A percentile compares a stretch with the other conserved stretches of the same genome.
Conservation (phyloP, 805 yeast genomes). For the Starmerella gropengiesseri region DNA sequence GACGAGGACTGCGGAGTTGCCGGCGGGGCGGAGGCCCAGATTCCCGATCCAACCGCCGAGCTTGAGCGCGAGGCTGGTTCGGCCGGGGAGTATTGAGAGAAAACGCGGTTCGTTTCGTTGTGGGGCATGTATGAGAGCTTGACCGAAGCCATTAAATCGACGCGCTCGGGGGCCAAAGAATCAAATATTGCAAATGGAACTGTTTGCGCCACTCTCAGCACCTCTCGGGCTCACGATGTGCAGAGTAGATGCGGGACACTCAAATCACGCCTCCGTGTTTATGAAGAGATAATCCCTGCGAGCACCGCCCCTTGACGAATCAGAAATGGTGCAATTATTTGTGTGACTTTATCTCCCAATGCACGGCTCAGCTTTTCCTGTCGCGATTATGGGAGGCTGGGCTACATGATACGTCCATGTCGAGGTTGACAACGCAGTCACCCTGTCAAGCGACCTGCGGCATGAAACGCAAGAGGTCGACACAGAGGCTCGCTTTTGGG, state of each 20-base stretch:
- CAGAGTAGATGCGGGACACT: not conserved
- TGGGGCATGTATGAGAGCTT: conserved; percentile 17
- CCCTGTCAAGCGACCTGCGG: not conserved
- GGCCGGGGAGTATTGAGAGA: conserved; percentile 10
- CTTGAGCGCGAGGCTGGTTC: conserved; percentile 4
- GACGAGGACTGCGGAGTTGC: conserved; percentile 18
- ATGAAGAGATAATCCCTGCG: not conserved
- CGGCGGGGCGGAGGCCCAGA: conserved; percentile 16
- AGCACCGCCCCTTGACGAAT: conserved; percentile 6
- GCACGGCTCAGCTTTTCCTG: conserved; percentile 3
- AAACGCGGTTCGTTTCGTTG: conserved; percentile 7
- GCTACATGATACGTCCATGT: not conserved
- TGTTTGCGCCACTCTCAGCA: not conserved
- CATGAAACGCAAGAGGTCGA: no score
- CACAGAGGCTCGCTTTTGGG: no score
- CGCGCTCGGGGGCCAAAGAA: not conserved
- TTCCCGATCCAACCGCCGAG: conserved; percentile 6
- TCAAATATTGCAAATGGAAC: not conserved
- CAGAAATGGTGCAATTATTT: conserved; percentile 7
- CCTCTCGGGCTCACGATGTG: not conserved
- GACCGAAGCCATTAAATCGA: conserved; percentile 14
- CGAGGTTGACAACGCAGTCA: not conserved
- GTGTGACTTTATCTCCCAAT: not conserved
- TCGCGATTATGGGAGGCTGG: not conserved
- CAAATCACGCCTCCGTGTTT: not conserved